Base-by-base conservation (phyloP, 2,329 filamentous ascomycete species). In the Knufia petricola region DNA sequence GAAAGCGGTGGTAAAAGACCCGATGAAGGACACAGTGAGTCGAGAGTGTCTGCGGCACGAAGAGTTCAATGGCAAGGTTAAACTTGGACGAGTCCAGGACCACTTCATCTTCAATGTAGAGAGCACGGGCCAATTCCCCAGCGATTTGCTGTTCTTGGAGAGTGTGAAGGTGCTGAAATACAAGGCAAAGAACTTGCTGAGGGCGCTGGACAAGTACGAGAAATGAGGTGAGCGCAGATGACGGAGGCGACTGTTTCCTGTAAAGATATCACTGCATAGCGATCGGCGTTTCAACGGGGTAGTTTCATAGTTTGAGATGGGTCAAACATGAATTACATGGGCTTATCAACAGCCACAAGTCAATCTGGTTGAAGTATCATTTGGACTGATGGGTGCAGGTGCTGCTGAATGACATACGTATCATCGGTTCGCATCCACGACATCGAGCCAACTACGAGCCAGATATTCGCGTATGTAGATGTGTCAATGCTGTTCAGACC, bases 21-120 rank as follows among this genome's bases (percentile, higher is more conserved):
- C 90, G 1, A 94, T 95, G 81, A 86, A 85, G 61, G 94, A 98
- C 65, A 96, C 90, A 0, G 90, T 98, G 53, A 94, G 85, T 67
- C 79, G 92, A 57, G 94, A 98, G 70, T 92, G 85, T 61, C 69
- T 98, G 62, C 81, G 92, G 43, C 90, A 98, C 64, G 76, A 82
- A 21, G 92, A 96, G 69, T 96, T 98, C 70, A 80, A 92, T 68
- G 86, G 82, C 63, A 98, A 95, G 73, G 92, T 98, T 55, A 89
- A 88, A 73, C 78, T 98, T 26, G 92, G 92, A 37, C 77, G 94
- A 48, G 74, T 88, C 59, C 76, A 88, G 56, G 92, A 98, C 66
- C 94, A 98, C 70, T 98, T 98, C 67, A 96, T 98, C 67, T 98
- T 92, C 74, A 84, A 81, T 48, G 77, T 98, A 30, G 92, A 98